phyloP scores from a whole-genome alignment of 305 asterid genomes.

The Solanum hybrid region DNA sequence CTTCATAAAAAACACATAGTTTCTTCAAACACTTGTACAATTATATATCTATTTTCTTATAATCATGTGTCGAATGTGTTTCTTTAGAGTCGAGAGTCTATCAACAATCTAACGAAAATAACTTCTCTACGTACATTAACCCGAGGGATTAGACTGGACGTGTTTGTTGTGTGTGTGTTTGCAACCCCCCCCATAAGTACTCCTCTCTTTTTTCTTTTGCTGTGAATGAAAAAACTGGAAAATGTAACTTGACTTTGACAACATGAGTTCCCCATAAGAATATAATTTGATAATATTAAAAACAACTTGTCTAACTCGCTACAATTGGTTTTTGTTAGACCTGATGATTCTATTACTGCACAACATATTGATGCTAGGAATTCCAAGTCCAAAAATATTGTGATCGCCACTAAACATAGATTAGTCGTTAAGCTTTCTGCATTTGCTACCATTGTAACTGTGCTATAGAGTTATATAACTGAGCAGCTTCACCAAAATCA shows the following conservation, averaged over 20 bases:
- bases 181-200: not conserved
- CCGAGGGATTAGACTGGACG: not conserved
- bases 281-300: not conserved
- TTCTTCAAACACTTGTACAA: not conserved
- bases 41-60: too few relatives aligned
- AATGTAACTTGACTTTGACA: not conserved
- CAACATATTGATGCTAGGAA: not conserved
- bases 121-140: not conserved
- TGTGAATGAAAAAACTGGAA: not conserved
- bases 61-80: not conserved
- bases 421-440: not conserved
- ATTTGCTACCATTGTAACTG: not conserved
- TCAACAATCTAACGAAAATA: too few relatives aligned
- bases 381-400: not conserved
- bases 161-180: not conserved
- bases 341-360: constrained; percentile 3
- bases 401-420: not conserved
- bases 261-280: not conserved
- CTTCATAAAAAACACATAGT: not conserved
- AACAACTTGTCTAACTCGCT: not conserved
- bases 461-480: not conserved
- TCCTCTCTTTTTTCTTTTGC: not conserved
- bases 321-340: not conserved
- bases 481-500: constrained; percentile 2
- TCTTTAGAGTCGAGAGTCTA: not conserved